Evolutionary conservation across 2,329 filamentous ascomycete species (phyloP).

Genomic region (Dothidotthia symphoricarpi): DNA sequence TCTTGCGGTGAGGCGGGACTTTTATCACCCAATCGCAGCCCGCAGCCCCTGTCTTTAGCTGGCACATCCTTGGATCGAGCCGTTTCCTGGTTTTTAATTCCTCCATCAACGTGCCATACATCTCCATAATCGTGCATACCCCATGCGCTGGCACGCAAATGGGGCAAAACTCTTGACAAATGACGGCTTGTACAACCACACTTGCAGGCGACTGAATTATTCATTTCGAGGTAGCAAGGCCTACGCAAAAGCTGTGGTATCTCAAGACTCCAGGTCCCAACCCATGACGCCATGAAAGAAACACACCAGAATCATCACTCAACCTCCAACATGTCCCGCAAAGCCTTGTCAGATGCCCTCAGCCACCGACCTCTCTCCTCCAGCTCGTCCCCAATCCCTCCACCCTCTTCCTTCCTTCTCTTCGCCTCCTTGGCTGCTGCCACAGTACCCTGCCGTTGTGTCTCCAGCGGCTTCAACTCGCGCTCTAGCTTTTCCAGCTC

Average conservation of each 20-base stretch:
- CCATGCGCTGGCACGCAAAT: conserved; percentile 8
- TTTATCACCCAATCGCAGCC: conserved; percentile 12
- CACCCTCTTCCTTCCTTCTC: conserved; percentile 62
- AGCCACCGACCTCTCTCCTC: conserved; percentile 76
- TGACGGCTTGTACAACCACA: not conserved
- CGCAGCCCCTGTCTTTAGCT: conserved; percentile 14
- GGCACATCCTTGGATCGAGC: conserved; percentile 5
- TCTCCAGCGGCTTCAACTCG: conserved; percentile 68
- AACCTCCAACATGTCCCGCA: conserved; percentile 64
- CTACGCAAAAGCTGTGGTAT: conserved; percentile 8
- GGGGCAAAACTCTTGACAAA: conserved; percentile 4
- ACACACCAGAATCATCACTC: conserved; percentile 24
- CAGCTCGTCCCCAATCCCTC: conserved; percentile 68
- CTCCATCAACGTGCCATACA: conserved; percentile 1
- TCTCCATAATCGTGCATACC: conserved; percentile 4
- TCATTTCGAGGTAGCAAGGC: not conserved
- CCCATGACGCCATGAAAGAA: conserved; percentile 8
- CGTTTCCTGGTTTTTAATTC: conserved; percentile 7
- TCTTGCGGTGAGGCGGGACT: conserved; percentile 17
- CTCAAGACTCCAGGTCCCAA: conserved; percentile 6
- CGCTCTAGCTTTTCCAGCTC: conserved; percentile 66
- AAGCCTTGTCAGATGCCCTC: conserved; percentile 62
- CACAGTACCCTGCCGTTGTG: conserved; percentile 62
- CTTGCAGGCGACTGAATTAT: no score
- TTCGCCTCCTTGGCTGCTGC: conserved; percentile 69